Base-by-base conservation (phyloP, 2,329 filamentous ascomycete genomes). In the Cladosporium sp. region DNA sequence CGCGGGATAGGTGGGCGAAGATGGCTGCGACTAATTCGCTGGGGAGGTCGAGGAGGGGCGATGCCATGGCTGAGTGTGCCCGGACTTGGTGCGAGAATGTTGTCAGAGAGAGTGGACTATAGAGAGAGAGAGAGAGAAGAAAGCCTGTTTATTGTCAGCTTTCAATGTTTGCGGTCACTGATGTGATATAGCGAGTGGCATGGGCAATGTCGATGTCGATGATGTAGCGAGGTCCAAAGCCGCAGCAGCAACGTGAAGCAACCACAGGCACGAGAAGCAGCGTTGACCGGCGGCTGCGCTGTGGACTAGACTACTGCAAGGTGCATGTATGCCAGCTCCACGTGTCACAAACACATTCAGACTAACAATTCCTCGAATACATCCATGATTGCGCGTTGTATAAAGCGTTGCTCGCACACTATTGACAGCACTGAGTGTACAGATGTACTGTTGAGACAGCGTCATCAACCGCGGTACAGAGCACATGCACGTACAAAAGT, bases 1-100 rank as follows among this genome's bases (percentile, higher is more conserved):
- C 6, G 0, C 70, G 69, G 28, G 73, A 63, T 23, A 82, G 71
- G 39, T 73, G 72, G 32, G 72, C 70, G n/a, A 80, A 68, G 49
- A 82, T 74, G 36, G 78, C 73, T 63, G 78, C 75, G 11, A 81
- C 68, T 1, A 82, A 74, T 67, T 82, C 80, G 39, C 77, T 74
- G 1, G 81, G 80, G 2, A 82, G 76, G 21, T 66, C 46, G 1
- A 58, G 62, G 23, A 71, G 67, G 32, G 54, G 54, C 10, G 54
- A 57, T 23, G 51, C 11, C 51, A 54, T 54, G 6, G 51, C n/a
- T 21, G 51, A 8, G 1, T 23, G 23, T 54, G 28, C 39, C 4
- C 39, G 6, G 13, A 18, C 18, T 10, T 13, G 10, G 6, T 21
- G 28, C 14, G 7, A 8, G 6, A 13, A 5, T 21, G 3, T 21